phyloP scores from a whole-genome alignment of 805 yeast species.

The Starmerella kuoi region DNA sequence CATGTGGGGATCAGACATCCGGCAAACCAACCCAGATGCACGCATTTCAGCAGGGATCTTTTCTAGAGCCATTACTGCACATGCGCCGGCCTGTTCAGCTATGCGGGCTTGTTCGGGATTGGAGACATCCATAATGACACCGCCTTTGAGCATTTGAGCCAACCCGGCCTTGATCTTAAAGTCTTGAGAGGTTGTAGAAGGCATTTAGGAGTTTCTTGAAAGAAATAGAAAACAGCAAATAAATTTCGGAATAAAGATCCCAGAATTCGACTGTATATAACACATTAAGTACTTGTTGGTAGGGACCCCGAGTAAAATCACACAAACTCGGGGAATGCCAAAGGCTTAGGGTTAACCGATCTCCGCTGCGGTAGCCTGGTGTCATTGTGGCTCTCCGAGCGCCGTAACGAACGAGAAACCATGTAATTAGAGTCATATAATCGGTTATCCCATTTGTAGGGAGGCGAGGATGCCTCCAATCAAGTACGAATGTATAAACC shows the following conservation, averaged over 20 bases:
- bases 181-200: background rate
- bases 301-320: too few species aligned
- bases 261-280: background rate
- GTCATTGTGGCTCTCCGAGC: too few species aligned
- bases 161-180: slow-evolving; percentile 58
- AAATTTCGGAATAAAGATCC: background rate
- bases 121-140: slow-evolving; percentile 46
- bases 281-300: too few species aligned
- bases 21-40: slow-evolving; percentile 66
- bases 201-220: background rate
- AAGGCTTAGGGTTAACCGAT: too few species aligned
- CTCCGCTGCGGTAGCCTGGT: too few species aligned
- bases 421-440: too few species aligned
- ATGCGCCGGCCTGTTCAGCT: slow-evolving; percentile 77
- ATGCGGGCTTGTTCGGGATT: slow-evolving; percentile 67
- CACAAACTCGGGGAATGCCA: too few species aligned
- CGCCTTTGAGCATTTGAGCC: slow-evolving; percentile 73
- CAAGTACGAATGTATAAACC: too few species aligned
- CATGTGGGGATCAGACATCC: slow-evolving; percentile 79
- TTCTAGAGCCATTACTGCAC: slow-evolving; percentile 83
- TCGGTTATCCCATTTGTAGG: too few species aligned
- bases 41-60: slow-evolving; percentile 79
- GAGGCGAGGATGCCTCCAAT: too few species aligned
- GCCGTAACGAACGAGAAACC: too few species aligned
- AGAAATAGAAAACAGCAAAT: background rate